Evolutionary conservation across 2,329 filamentous ascomycete species (phyloP), one percentile per base, ranked within the genome.

Genomic region (Colletotrichum sp.): DNA sequence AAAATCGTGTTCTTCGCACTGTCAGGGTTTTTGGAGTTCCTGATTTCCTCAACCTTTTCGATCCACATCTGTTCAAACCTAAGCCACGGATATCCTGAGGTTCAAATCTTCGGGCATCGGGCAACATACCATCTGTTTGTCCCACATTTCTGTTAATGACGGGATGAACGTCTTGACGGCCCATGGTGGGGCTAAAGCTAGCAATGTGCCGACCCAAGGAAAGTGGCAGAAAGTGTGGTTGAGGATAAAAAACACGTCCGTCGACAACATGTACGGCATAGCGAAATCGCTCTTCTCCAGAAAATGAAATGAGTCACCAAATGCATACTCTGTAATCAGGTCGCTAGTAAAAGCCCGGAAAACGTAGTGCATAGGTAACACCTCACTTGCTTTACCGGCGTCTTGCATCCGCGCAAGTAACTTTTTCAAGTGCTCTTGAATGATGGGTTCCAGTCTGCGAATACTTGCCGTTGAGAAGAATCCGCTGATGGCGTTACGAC

Each of bases 401-500:
- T 56, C 22, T 56, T 56, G 22, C 52, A 56, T 25, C 25, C 52
- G n/a, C 52, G 52, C n/a, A 25, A 56, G 52, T 0, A 56, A 5
- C 52, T 56, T 56, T 22, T 15, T 27, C 52, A 56, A 56, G 52
- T 56, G 22, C 12, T 62, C 13, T 22, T 62, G 16, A n/a, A 62
- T 62, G 10, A 62, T 62, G 4, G 27, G 27, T 3, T 62, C 30
- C 3, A 36, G 30, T n/a, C 58, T 30, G 30, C 30, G 58, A 32
- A 62, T 32, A 30, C 58, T 62, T 2, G 58, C 58, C 34, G 80
- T 90, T 15, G 82, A 83, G 6, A 66, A 43, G 64, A 66, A 32
- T 9, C 25, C 25, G 88, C 85, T 2, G 79, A 89, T 83, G 2
- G 77, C 83, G 2, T 81, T 85, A 1, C 91, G 89, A 77, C 88